Conservation (phyloP, 108 stramenopile species). For the Nitzschia sp. region DNA sequence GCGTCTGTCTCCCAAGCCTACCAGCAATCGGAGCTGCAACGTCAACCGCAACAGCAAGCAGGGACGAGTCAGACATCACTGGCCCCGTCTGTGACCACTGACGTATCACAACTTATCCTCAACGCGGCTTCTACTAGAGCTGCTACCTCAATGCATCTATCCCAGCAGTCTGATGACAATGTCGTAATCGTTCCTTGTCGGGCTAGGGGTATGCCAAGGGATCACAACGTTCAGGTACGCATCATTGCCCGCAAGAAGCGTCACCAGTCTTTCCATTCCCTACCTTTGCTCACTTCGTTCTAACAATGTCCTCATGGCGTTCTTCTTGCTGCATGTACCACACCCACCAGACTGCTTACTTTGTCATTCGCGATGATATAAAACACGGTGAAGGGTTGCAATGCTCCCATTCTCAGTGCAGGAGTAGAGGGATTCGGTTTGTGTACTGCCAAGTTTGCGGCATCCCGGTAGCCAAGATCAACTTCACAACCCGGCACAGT, state of each 20-base stretch:
- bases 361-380: not conserved
- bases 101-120: too few relatives aligned
- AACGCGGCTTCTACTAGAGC: too few relatives aligned
- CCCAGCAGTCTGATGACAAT: too few relatives aligned
- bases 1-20: too few relatives aligned
- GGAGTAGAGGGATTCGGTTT: constrained; percentile 3
- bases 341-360: constrained; percentile 2
- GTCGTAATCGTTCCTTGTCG: not conserved
- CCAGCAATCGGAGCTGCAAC: too few relatives aligned
- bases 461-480: constrained; percentile 6
- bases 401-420: not conserved
- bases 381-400: constrained; percentile 6
- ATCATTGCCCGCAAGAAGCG: too few relatives aligned
- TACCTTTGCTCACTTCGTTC: too few relatives aligned
- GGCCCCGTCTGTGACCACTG: too few relatives aligned
- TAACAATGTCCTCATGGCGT: not conserved
- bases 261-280: too few relatives aligned
- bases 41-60: too few relatives aligned
- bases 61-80: too few relatives aligned
- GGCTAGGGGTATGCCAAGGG: not conserved
- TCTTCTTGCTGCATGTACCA: not conserved
- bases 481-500: constrained; percentile 10
- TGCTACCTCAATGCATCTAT: too few relatives aligned
- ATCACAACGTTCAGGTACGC: not conserved
- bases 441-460: constrained; percentile 4